Evolutionary conservation across 2,329 filamentous ascomycete species (phyloP), one percentile per base, ranked within the genome.

Genomic region (Claviceps spartinae): DNA sequence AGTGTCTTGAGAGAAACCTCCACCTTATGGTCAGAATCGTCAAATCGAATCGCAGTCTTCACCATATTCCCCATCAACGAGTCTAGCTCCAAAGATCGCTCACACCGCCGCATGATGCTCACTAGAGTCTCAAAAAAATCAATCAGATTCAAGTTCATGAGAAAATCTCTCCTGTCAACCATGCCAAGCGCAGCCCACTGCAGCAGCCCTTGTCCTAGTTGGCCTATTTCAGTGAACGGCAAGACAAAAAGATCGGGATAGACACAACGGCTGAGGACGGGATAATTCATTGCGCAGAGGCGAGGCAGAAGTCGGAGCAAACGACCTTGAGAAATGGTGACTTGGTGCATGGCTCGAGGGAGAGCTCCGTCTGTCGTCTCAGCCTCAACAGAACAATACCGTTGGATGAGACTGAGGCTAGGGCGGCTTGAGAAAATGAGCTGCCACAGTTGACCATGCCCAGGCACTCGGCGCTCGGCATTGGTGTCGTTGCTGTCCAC

Each of bases 121-220:
- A 79, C 62, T 20, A 79, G 64, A 7, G 67, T 64, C 63, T 78
- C 73, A 57, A 75, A 75, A 54, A 78, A 79, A 55, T 78, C 73
- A n/a, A 76, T 62, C 20, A 79, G 66, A 50, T 57, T 75, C 6
- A 75, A 62, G 44, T 73, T 69, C 71, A 79, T 74, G 22, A 81
- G 66, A 20, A 64, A 54, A 51, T 80, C 77, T 1, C 64, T 59
- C 51, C 59, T 68, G 53, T 75, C 73, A 26, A 78, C 68, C 76
- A 80, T 79, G 51, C 59, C 64, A 30, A 79, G 61, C 7, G 72
- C 71, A 4, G 72, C 75, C 59, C 76, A 79, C 45, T 73, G 72
- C 4, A 81, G 63, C 4, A 80, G 56, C 0, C 74, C 73, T 5
- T 65, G 59, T 4, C 67, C 62, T 2, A 60, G 52, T 2, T 55